These are phyloP conservation scores for Rhododendron griersonianum DNA, from an alignment of 148 eudicot species.

Conservation along the genomic window DNA sequence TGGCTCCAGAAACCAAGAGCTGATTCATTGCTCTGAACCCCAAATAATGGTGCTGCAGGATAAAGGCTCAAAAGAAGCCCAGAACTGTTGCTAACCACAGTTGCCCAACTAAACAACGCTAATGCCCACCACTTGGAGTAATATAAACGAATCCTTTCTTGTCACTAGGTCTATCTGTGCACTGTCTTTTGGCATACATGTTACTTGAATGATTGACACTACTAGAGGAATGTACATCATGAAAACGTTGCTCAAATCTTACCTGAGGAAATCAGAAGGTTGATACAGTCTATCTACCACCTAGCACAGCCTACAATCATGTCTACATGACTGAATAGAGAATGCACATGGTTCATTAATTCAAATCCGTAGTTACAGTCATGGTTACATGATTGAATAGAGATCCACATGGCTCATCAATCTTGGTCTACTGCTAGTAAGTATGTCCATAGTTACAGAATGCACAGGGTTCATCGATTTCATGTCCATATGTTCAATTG, in stretches of 20 bases:
- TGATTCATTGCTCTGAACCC: not conserved
- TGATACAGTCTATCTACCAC: not conserved
- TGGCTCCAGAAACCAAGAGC: not conserved
- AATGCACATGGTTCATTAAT: not conserved
- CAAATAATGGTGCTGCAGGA: not conserved
- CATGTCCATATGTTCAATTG: not conserved
- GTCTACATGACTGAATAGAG: not conserved
- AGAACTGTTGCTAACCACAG: not conserved
- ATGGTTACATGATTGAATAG: not conserved
- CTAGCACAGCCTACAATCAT: not conserved
- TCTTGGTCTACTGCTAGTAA: not conserved
- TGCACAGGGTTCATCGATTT: not conserved
- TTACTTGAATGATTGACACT: not conserved
- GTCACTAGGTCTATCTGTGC: not conserved
- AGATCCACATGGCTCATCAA: not conserved
- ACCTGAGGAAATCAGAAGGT: constrained; percentile 1
- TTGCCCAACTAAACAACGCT: not conserved
- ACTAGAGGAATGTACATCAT: not conserved
- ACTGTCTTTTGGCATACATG: not conserved
- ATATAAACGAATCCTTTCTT: not conserved
- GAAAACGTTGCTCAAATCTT: not conserved
- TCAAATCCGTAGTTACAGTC: not conserved
- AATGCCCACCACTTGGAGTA: not conserved
- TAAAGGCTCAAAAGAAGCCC: not conserved
- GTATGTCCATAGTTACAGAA: not conserved